Conservation (phyloP, 805 yeast genomes). For the Candida nanaspora region DNA sequence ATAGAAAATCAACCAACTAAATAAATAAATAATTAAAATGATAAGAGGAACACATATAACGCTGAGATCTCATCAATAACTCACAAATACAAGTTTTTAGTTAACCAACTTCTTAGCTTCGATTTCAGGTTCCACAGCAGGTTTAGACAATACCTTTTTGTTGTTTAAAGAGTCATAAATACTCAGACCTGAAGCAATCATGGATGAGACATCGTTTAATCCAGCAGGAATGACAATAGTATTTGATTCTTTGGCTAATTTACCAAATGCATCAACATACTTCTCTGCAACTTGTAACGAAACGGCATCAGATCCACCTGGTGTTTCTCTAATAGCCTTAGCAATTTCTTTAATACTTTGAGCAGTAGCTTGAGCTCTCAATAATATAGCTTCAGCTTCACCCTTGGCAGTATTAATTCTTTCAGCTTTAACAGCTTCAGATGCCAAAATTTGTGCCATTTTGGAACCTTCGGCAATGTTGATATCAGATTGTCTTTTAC, state of each 20-base stretch:
- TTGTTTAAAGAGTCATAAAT: conserved; percentile 25
- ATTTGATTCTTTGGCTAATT: conserved; percentile 75
- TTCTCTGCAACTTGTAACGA: conserved; percentile 76
- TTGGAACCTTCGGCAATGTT: conserved; percentile 82
- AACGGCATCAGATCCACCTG: conserved; percentile 72
- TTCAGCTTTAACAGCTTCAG: conserved; percentile 61
- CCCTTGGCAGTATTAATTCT: conserved; percentile 65
- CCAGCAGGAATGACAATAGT: conserved; percentile 74
- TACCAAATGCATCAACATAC: conserved; percentile 74
- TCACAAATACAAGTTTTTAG: not conserved
- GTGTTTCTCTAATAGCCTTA: conserved; percentile 56
- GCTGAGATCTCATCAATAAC: no score
- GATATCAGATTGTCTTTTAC: conserved; percentile 70
- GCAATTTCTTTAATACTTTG: conserved; percentile 61
- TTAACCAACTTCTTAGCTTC: not conserved
- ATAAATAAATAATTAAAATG: no score
- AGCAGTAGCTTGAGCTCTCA: conserved; percentile 68
- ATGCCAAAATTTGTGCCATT: conserved; percentile 60
- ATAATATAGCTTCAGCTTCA: conserved; percentile 61
- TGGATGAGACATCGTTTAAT: conserved; percentile 63
- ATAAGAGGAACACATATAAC: no score
- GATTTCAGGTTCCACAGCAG: not conserved
- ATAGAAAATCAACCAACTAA: not conserved
- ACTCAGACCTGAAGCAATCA: conserved; percentile 72
- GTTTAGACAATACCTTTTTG: not conserved